Base-by-base conservation (phyloP, 768 basidiomycete genomes). In the Gelatoporia subvermispora region DNA sequence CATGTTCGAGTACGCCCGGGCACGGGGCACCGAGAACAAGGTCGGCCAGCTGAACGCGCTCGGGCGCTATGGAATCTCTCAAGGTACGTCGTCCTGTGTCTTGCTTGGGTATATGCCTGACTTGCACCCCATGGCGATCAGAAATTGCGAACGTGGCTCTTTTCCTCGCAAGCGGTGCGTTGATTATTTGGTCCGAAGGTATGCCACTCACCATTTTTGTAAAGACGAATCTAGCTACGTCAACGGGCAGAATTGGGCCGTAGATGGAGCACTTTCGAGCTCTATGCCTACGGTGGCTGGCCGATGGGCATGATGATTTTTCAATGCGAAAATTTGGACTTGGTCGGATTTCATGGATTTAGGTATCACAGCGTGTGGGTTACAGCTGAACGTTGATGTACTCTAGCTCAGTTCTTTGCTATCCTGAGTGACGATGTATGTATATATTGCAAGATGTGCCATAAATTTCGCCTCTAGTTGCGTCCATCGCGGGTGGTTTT, bases 181-280 rank as follows among this genome's bases (percentile, higher is more conserved):
- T 47, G 37, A n/a, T 3, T 8, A 7, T 18, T 16, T 2, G 22
- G 16, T 24, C 3, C 35, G 21, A 3, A 7, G n/a, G 11, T 49
- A 52, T 43, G 49, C 48, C 24, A 38, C 34, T 25, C 41, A 25
- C 48, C 13, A 2, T 18, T 22, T 25, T 25, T 34, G 25, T 42
- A 9, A 61, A 91, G 91, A 93, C 57, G 88, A 91, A 53, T 84
- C 90, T 1, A 93, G 90, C 66, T 94, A 93, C 65, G 81, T 97
- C 48, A 96, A 94, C 60, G 94, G 90, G 15, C 88, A 93, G 60
- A 85, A 83, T 58, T 75, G 91, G 24, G 84, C 85, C 0, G 85
- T 93, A 24, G 93, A 95, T 56, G 94, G 93, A 7, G 93, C 91
- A 1, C 65, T 95, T 50, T 84, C 87, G 10, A 71, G 84, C 21